Conservation (phyloP, 768 basidiomycete species). For the Suillus lakei region DNA sequence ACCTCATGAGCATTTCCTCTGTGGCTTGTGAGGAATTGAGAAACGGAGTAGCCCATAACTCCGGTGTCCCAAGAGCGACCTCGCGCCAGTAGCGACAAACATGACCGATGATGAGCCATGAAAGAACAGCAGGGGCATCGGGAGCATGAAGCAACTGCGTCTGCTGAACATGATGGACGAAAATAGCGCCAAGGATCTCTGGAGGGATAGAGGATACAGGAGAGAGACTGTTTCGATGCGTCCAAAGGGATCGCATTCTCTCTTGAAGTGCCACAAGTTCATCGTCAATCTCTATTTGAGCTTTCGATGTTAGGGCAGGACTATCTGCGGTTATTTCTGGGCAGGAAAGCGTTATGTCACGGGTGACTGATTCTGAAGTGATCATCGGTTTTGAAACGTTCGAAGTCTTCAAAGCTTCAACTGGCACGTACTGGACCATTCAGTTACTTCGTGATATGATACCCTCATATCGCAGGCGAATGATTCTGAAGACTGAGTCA, state of each 20-base stretch:
- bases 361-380: no score
- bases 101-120: constrained; percentile 12
- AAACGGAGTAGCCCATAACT: constrained; percentile 44
- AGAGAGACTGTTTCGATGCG: constrained; percentile 7
- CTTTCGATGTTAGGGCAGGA: not conserved
- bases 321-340: not conserved
- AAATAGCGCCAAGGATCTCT: constrained; percentile 11
- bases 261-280: not conserved
- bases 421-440: no score
- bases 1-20: constrained; percentile 49
- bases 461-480: no score
- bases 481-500: no score
- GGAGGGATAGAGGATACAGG: constrained; percentile 7
- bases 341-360: not conserved
- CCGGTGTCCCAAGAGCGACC: constrained; percentile 42
- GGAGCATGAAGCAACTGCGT: not conserved
- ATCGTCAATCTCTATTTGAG: constrained; percentile 7
- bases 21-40: constrained; percentile 42
- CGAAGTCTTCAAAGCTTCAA: no score
- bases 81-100: constrained; percentile 40
- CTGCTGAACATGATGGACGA: constrained; percentile 3
- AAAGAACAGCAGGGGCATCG: not conserved
- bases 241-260: constrained; percentile 4
- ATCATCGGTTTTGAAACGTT: no score
- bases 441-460: no score